Percentiles rank a stretch among this genome's conserved stretches.
Evolutionary conservation across 768 basidiomycete species (phyloP).

Genomic region (Clitopilus hobsonii): DNA sequence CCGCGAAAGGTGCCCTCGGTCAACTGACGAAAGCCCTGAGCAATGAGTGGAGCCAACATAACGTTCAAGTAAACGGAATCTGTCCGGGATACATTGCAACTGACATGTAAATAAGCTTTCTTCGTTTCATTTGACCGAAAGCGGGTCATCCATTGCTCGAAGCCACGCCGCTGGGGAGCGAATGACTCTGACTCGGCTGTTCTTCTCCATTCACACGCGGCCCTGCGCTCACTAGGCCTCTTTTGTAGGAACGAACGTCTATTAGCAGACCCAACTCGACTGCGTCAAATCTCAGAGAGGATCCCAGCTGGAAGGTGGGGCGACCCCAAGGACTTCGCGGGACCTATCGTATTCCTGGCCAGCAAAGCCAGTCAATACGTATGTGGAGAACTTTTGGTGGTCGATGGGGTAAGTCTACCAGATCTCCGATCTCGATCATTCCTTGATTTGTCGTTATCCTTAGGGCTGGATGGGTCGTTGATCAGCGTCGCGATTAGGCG

Average conservation of each 20-base stretch:
- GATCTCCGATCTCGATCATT: constrained; percentile 9
- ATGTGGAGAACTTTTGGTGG: constrained; percentile 65
- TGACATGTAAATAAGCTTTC: constrained; percentile 60
- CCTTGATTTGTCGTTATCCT: constrained; percentile 15
- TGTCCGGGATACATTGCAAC: constrained; percentile 87
- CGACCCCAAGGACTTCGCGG: constrained; percentile 67
- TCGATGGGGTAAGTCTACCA: constrained; percentile 53
- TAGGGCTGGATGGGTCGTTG: constrained; percentile 64
- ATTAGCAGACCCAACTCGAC: constrained; percentile 54
- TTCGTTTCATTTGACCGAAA: constrained; percentile 2
- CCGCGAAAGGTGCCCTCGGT: constrained; percentile 85
- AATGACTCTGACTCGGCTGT: not conserved
- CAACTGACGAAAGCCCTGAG: constrained; percentile 85
- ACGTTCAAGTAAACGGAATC: constrained; percentile 86
- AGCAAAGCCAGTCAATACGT: constrained; percentile 67
- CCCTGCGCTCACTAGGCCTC: not conserved
- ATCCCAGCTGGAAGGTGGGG: constrained; percentile 76
- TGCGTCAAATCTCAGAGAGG: constrained; percentile 68
- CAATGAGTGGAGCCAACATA: constrained; percentile 90
- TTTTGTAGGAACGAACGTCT: constrained; percentile 41
- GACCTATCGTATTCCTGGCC: constrained; percentile 66
- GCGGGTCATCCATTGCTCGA: not conserved
- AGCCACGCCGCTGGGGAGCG: not conserved
- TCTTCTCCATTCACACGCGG: not conserved
- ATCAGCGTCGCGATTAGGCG: constrained; percentile 8